A percentile compares a stretch with the other conserved stretches of the same genome.
phyloP scores from a whole-genome alignment of 2,329 filamentous ascomycete species.

The Diaporthe amygdali region DNA sequence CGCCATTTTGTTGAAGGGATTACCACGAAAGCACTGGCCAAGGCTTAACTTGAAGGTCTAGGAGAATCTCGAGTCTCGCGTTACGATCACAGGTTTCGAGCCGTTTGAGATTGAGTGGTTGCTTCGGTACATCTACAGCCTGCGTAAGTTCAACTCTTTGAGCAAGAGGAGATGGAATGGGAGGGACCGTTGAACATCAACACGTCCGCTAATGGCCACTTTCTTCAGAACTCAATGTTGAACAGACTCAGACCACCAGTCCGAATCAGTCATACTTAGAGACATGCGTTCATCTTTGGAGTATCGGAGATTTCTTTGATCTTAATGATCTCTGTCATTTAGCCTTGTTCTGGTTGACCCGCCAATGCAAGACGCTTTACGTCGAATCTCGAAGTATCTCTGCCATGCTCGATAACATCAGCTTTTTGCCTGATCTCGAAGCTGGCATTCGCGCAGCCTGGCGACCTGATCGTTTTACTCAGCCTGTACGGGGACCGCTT shows the following conservation, averaged over 20 bases:
- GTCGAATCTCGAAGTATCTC: not conserved
- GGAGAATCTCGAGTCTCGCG: not conserved
- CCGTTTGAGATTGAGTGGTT: not conserved
- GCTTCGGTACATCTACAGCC: not conserved
- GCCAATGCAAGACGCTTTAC: fast-evolving
- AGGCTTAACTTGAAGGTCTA: not conserved
- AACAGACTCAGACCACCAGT: not conserved
- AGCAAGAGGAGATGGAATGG: no score
- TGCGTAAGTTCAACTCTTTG: not conserved
- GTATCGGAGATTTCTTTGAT: not conserved
- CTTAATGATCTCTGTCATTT: not conserved
- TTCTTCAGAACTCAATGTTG: not conserved
- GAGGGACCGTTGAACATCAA: no score
- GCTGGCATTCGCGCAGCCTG: not conserved
- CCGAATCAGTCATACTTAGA: not conserved
- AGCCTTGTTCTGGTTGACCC: fast-evolving
- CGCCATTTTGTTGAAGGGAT: not conserved
- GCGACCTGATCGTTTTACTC: not conserved
- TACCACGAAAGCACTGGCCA: not conserved
- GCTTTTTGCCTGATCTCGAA: not conserved
- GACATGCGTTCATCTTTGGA: not conserved
- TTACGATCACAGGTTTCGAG: not conserved
- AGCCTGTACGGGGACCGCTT: not conserved
- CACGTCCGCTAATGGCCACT: not conserved
- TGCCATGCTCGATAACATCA: not conserved